Percentiles rank a stretch among this genome's conserved stretches.
phyloP scores from a whole-genome alignment of 2,329 filamentous ascomycete genomes.

The Aureobasidium leucospermi region DNA sequence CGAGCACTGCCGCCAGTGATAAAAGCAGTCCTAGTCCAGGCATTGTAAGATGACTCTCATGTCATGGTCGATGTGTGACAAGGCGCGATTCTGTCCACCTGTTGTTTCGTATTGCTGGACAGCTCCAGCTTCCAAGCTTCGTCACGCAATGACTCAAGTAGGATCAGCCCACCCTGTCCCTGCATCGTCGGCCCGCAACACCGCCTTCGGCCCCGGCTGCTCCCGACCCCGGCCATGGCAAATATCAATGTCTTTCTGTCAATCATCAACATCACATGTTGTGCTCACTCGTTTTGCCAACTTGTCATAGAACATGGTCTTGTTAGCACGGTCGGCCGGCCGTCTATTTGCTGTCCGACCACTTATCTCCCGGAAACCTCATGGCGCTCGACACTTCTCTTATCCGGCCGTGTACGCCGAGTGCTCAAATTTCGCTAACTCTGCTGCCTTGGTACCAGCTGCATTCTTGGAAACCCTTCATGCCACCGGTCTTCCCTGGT shows the following conservation, averaged over 20 bases:
- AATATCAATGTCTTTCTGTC: neutral
- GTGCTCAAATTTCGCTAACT: conserved; percentile 10
- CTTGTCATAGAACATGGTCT: neutral
- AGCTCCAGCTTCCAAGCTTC: neutral
- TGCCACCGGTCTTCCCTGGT: conserved; percentile 26
- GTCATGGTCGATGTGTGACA: neutral
- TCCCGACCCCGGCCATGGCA: neutral
- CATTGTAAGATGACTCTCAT: neutral
- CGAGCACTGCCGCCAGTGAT: neutral
- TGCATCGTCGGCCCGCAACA: neutral
- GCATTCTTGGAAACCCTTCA: conserved; percentile 24
- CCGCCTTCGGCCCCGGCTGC: neutral
- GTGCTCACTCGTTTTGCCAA: neutral
- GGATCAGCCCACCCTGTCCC: neutral
- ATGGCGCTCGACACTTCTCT: conserved; percentile 1
- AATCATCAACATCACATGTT: neutral
- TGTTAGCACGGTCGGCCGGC: neutral
- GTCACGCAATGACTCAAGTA: neutral
- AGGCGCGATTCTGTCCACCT: neutral
- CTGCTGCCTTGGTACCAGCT: conserved; percentile 14
- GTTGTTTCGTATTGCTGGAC: neutral
- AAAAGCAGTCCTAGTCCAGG: neutral
- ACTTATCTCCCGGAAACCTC: neutral
- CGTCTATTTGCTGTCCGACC: neutral
- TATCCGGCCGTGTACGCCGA: neutral